Conservation (phyloP, 331 rosid genomes). For the Malus hybrid region DNA sequence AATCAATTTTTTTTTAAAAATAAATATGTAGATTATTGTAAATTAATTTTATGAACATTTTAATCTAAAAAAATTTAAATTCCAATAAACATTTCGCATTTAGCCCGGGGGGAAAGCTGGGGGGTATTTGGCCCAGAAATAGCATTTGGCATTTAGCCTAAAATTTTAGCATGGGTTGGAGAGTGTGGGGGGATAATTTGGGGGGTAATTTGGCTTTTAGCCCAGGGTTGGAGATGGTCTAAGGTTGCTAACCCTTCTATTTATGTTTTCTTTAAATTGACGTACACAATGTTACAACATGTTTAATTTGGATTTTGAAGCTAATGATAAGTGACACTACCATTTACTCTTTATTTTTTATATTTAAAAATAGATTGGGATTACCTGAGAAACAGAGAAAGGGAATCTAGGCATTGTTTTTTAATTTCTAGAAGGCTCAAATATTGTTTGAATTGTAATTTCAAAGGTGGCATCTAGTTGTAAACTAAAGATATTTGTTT, state of each 20-base stretch:
- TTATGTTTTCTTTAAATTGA: neutral
- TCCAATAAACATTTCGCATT: too few species aligned
- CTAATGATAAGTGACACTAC: neutral
- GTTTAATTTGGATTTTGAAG: neutral
- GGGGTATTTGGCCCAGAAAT: too few species aligned
- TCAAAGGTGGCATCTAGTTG: neutral
- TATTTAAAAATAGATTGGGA: neutral
- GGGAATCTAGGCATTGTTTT: neutral
- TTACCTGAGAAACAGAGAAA: neutral
- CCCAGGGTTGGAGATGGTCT: too few species aligned
- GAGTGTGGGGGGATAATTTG: too few species aligned
- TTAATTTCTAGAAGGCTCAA: neutral
- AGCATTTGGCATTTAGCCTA: too few species aligned
- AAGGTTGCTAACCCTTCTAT: neutral
- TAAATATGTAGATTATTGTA: too few species aligned
- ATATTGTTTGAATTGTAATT: neutral
- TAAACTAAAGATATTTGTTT: neutral
- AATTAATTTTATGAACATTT: too few species aligned
- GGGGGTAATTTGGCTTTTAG: too few species aligned
- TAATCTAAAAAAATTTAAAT: too few species aligned
- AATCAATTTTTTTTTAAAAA: too few species aligned
- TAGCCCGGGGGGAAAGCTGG: too few species aligned
- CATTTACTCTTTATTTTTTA: neutral
- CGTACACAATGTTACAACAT: neutral
- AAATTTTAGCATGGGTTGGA: too few species aligned